phyloP scores from a whole-genome alignment of 768 basidiomycete genomes.

The Suillus hirtellus region DNA sequence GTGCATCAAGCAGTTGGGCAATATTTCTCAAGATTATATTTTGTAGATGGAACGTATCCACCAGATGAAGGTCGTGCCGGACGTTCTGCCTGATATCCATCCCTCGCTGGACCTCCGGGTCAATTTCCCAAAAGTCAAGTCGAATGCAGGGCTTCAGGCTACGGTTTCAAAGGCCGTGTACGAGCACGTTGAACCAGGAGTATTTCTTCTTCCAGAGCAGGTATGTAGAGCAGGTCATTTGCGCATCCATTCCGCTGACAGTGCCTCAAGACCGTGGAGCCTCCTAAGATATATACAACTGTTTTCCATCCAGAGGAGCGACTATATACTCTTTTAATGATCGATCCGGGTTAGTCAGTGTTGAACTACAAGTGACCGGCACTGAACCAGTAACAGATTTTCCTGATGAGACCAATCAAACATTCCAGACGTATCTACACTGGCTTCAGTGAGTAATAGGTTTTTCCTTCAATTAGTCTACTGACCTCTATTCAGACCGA shows the following conservation, averaged over 20 bases:
- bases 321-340: slow-evolving; percentile 84
- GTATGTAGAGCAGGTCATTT: slow-evolving; percentile 37
- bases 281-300: slow-evolving; percentile 68
- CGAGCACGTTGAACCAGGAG: slow-evolving; percentile 66
- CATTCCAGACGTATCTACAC: slow-evolving; percentile 77
- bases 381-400: slow-evolving; percentile 53
- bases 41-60: slow-evolving; percentile 87
- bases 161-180: slow-evolving; percentile 26
- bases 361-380: slow-evolving; percentile 6
- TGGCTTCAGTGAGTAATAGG: slow-evolving; percentile 70
- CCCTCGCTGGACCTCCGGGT: slow-evolving; percentile 78
- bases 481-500: slow-evolving; percentile 53
- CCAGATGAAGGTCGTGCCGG: slow-evolving; percentile 90
- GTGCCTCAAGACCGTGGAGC: slow-evolving; percentile 53
- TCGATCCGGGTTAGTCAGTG: slow-evolving; percentile 74
- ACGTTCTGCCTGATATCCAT: slow-evolving; percentile 70
- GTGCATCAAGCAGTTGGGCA: background rate
- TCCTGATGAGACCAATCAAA: slow-evolving; percentile 65
- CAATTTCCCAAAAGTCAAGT: slow-evolving; percentile 45
- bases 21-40: background rate
- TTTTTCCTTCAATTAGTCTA: slow-evolving; percentile 14
- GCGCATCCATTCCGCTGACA: slow-evolving; percentile 10
- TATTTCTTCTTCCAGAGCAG: slow-evolving; percentile 66
- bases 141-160: slow-evolving; percentile 18
- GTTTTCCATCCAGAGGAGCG: slow-evolving; percentile 81